A percentile compares a stretch with the other conserved stretches of the same genome.
Evolutionary conservation across 2,329 filamentous ascomycete genomes (phyloP).

Genomic region (Graphilbum sp.): DNA sequence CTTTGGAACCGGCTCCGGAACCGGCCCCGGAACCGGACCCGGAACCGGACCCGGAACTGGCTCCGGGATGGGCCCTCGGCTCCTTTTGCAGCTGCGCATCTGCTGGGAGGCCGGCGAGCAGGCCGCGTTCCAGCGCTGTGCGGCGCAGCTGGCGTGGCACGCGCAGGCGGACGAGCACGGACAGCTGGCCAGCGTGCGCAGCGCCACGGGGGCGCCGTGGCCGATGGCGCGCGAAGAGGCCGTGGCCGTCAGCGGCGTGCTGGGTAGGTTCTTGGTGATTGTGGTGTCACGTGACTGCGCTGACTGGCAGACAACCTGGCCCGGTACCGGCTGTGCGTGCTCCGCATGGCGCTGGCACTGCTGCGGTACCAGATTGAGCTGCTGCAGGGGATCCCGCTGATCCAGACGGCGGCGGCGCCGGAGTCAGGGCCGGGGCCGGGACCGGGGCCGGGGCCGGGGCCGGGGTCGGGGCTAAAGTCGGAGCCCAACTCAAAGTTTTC

Average conservation of each 20-base stretch:
- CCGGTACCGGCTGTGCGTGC: neutral
- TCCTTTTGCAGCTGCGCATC: constrained; percentile 4
- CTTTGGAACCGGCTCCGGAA: too few relatives aligned
- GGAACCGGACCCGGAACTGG: too few relatives aligned
- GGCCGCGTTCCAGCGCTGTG: constrained; percentile 1
- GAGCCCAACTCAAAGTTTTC: too few relatives aligned
- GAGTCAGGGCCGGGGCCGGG: too few relatives aligned
- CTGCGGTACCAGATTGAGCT: neutral
- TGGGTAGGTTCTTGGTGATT: neutral
- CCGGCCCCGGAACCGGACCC: too few relatives aligned
- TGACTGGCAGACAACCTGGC: neutral
- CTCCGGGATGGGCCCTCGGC: neutral
- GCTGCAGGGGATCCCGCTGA: too few relatives aligned
- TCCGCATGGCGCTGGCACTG: constrained; percentile 1
- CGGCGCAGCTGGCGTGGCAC: constrained; percentile 3
- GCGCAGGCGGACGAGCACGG: neutral
- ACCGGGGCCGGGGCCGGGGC: too few relatives aligned
- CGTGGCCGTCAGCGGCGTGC: neutral
- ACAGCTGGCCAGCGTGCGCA: neutral
- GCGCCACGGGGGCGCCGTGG: neutral
- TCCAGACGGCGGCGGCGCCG: too few relatives aligned
- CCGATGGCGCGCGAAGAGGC: constrained; percentile 1
- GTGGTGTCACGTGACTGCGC: too few relatives aligned
- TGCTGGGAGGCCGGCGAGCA: constrained; percentile 5
- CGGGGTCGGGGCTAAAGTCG: too few relatives aligned